Conservation (phyloP, 306 rosid species). For the Vicia villosa region DNA sequence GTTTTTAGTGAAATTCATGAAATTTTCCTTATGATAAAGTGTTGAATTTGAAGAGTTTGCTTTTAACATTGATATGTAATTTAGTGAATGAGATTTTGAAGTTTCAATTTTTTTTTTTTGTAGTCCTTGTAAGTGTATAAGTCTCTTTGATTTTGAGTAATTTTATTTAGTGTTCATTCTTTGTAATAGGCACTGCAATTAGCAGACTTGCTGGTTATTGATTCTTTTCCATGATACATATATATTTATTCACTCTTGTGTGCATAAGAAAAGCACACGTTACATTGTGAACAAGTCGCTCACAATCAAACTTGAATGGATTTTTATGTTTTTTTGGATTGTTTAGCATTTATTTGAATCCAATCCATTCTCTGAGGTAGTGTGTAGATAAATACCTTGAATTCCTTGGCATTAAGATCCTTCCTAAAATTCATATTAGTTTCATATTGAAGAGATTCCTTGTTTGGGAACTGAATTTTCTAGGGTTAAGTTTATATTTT, state of each 20-base stretch:
- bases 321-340: not conserved
- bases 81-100: conserved; percentile 30
- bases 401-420: too few species aligned
- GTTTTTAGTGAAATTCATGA: not conserved
- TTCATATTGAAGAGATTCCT: too few species aligned
- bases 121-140: not conserved
- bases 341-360: too few species aligned
- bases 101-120: not conserved
- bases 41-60: not conserved
- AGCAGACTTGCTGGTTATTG: not conserved
- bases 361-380: too few species aligned
- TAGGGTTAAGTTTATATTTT: too few species aligned
- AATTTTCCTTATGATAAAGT: not conserved
- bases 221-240: not conserved
- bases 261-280: not conserved
- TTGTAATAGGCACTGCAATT: not conserved
- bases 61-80: not conserved
- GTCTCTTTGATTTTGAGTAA: not conserved
- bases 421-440: too few species aligned
- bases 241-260: not conserved
- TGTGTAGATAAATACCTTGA: too few species aligned
- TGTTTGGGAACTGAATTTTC: too few species aligned
- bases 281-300: not conserved
- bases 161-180: conserved; percentile 14
- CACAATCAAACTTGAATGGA: not conserved